Evolutionary conservation across 169 alveolate genomes (phyloP).

Genomic region (Miamiensis avidus): DNA sequence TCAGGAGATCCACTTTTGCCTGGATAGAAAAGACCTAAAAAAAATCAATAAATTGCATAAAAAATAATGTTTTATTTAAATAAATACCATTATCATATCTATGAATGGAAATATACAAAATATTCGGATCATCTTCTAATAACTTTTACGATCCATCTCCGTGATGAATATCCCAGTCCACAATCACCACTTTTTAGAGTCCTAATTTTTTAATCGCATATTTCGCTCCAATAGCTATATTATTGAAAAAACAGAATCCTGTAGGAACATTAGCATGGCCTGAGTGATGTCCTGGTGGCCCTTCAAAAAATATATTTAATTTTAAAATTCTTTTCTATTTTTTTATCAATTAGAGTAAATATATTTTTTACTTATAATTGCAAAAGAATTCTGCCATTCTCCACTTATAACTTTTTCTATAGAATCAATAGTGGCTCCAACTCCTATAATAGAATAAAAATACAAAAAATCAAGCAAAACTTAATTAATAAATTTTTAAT

Average conservation of each 20-base stretch:
- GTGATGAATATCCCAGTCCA: constrained; percentile 91
- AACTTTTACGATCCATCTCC: constrained; percentile 88
- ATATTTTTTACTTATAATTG: neutral
- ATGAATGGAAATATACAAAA: constrained; percentile 77
- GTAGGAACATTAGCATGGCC: constrained; percentile 25
- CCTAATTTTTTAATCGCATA: constrained; percentile 62
- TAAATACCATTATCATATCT: constrained; percentile 82
- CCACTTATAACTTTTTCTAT: neutral
- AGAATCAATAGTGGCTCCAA: neutral
- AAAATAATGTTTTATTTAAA: constrained; percentile 29
- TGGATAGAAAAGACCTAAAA: constrained; percentile 56
- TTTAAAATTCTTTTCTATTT: too few species aligned
- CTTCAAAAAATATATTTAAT: neutral
- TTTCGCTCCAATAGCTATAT: constrained; percentile 80
- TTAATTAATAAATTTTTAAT: too few species aligned
- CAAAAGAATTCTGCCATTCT: constrained; percentile 11
- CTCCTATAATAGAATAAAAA: neutral
- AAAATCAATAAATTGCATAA: neutral
- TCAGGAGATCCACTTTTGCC: constrained; percentile 47
- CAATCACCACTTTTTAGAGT: constrained; percentile 68
- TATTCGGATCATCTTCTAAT: constrained; percentile 71
- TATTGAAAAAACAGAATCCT: constrained; percentile 84
- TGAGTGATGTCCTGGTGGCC: constrained; percentile 52
- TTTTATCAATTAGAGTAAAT: too few species aligned
- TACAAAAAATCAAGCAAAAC: too few species aligned